Evolutionary conservation across 176 grass and related monocot species (phyloP).

Genomic region (Triticum aestivum): DNA sequence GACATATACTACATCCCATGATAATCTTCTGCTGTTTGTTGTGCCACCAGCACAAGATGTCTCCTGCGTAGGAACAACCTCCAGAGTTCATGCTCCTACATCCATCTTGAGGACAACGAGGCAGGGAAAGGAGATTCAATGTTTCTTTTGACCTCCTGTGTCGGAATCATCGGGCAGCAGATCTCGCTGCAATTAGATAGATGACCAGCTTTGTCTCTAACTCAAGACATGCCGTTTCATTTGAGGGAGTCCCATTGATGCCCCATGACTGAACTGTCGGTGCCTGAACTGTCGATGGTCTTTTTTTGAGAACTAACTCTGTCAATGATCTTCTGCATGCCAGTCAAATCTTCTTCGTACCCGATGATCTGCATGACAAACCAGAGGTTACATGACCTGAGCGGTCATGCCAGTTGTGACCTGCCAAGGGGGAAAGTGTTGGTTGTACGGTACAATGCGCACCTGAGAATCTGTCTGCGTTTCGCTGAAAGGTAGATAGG

Average conservation of each 20-base stretch:
- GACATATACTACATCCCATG: background rate
- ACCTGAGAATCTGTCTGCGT: constrained; percentile 93
- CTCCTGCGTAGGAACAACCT: background rate
- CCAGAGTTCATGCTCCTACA: background rate
- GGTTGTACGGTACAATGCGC: constrained; percentile 4
- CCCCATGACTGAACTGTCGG: constrained; percentile 47
- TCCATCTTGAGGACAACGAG: background rate
- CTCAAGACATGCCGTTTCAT: constrained; percentile 25
- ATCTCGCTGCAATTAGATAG: background rate
- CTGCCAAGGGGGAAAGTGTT: background rate
- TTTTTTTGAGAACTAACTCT: constrained; percentile 43
- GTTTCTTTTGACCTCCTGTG: background rate
- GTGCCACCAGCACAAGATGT: background rate
- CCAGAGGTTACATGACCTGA: background rate
- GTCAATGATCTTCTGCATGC: constrained; percentile 93
- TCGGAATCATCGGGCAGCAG: background rate
- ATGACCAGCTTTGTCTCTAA: background rate
- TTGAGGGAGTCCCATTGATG: constrained; percentile 40
- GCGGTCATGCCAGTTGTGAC: background rate
- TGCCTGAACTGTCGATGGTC: background rate
- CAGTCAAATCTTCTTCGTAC: constrained; percentile 87
- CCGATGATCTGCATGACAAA: constrained; percentile 50
- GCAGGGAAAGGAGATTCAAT: background rate
- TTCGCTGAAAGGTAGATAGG: constrained; percentile 79
- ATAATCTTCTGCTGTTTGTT: background rate